Percentiles rank a stretch among this genome's conserved stretches.
Conservation (phyloP, 2,329 filamentous ascomycete species). For the Epichloe uncinata region DNA sequence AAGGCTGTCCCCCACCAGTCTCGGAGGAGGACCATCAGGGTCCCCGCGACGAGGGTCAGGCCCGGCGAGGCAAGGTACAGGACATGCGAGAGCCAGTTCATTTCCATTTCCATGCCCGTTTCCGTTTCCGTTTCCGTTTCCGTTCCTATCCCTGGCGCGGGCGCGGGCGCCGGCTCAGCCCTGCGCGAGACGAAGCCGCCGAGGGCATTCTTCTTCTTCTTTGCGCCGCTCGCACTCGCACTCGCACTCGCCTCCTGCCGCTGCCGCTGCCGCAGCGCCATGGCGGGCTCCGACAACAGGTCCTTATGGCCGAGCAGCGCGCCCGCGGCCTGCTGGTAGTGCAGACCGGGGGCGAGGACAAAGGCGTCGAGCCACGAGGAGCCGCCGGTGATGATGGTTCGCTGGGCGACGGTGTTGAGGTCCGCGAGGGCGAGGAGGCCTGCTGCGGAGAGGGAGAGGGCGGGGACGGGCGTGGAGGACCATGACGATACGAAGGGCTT, state of each 20-base stretch:
- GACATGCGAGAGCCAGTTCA: conserved; percentile 34
- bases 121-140: too few species aligned
- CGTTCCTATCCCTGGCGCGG: too few species aligned
- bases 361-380: conserved; percentile 43
- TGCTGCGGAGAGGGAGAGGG: conserved; percentile 32
- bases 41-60: conserved; percentile 30
- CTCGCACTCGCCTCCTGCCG: conserved; percentile 5
- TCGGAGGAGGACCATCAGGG: conserved; percentile 30
- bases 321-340: conserved; percentile 45
- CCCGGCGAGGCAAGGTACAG: conserved; percentile 34
- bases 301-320: conserved; percentile 32
- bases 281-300: conserved; percentile 11
- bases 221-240: too few species aligned
- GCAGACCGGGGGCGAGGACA: conserved; percentile 45
- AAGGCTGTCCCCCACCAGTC: conserved; percentile 38
- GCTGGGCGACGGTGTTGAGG: conserved; percentile 39
- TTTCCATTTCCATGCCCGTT: neutral
- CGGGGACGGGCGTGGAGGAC: conserved; percentile 31
- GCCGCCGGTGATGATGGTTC: conserved; percentile 42
- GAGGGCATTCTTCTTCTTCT: too few species aligned
- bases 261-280: conserved; percentile 9
- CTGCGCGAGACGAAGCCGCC: too few species aligned
- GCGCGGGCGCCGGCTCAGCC: too few species aligned
- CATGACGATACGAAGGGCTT: conserved; percentile 26
- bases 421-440: conserved; percentile 48